These are phyloP conservation scores for Kickxella alabastrina DNA, from an alignment of 192 early-diverging fungal species.

Conservation along the genomic window DNA sequence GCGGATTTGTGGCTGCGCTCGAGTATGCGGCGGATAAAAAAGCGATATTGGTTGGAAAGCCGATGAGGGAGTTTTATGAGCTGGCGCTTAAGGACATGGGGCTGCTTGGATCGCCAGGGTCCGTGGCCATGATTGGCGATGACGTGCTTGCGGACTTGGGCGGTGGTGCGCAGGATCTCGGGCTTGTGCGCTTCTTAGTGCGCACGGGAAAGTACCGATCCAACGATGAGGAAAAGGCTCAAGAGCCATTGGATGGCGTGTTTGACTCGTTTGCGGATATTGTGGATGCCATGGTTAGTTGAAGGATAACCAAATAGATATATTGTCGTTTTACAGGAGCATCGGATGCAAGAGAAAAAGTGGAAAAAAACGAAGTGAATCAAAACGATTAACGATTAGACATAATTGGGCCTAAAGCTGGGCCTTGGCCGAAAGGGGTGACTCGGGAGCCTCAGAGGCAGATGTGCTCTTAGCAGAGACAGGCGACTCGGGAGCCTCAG, in stretches of 20 bases:
- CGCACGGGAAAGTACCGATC: conserved; percentile 79
- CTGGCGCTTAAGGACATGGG: conserved; percentile 71
- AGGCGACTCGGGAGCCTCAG: too few species aligned
- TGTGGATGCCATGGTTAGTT: conserved; percentile 57
- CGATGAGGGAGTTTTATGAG: conserved; percentile 69
- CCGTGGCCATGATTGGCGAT: conserved; percentile 85
- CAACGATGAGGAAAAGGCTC: conserved; percentile 62
- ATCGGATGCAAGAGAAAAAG: conserved; percentile 1
- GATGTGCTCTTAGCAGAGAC: too few species aligned
- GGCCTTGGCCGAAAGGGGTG: conserved; percentile 11
- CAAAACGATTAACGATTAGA: too few species aligned
- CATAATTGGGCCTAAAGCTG: conserved; percentile 6
- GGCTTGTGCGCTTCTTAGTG: conserved; percentile 63
- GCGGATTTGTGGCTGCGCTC: conserved; percentile 81
- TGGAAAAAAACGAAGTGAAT: conserved; percentile 6
- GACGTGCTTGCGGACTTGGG: conserved; percentile 80
- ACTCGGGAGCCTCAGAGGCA: too few species aligned
- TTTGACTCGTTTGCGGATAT: conserved; percentile 66
- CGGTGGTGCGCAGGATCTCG: conserved; percentile 70
- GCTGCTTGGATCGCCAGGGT: conserved; percentile 37
- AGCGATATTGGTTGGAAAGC: conserved; percentile 79
- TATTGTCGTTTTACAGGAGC: too few species aligned
- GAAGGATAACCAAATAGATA: too few species aligned
- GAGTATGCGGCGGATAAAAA: conserved; percentile 70
- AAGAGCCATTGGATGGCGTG: conserved; percentile 47